These are phyloP conservation scores for Straminergon stramineum DNA, from an alignment of 225 moss, liverwort and hornwort genomes.

Conservation along the genomic window DNA sequence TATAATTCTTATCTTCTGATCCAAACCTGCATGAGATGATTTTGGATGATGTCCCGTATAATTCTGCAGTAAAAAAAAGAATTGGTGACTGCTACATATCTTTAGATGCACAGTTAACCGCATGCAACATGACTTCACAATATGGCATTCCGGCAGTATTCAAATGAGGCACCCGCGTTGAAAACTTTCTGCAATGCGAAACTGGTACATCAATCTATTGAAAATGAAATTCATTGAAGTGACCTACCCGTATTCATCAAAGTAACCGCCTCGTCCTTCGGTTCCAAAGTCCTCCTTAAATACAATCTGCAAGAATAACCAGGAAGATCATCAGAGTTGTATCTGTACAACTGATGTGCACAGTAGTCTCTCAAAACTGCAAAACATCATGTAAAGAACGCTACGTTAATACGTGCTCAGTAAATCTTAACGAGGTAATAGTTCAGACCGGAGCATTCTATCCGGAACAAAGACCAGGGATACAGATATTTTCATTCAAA, in stretches of 20 bases:
- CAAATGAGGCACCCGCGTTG: background rate
- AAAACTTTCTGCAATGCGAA: background rate
- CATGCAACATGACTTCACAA: background rate
- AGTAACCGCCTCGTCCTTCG: constrained; percentile 88
- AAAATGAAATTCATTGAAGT: background rate
- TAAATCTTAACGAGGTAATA: background rate
- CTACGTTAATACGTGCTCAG: background rate
- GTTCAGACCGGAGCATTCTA: background rate
- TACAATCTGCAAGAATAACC: constrained; percentile 41
- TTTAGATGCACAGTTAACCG: background rate
- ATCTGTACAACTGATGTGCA: background rate
- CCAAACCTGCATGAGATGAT: constrained; percentile 68
- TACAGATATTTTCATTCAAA: background rate
- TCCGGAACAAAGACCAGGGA: background rate
- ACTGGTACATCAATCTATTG: background rate
- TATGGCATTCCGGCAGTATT: background rate
- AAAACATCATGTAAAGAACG: background rate
- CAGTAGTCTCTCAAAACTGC: background rate
- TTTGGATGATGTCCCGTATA: constrained; percentile 90
- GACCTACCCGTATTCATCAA: constrained; percentile 76
- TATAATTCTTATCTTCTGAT: background rate
- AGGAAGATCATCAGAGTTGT: background rate
- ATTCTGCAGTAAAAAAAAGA: constrained; percentile 36
- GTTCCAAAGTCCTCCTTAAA: constrained; percentile 91
- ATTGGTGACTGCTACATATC: background rate